phyloP scores from a whole-genome alignment of 2,329 filamentous ascomycete genomes.

The Dothistroma pini region DNA sequence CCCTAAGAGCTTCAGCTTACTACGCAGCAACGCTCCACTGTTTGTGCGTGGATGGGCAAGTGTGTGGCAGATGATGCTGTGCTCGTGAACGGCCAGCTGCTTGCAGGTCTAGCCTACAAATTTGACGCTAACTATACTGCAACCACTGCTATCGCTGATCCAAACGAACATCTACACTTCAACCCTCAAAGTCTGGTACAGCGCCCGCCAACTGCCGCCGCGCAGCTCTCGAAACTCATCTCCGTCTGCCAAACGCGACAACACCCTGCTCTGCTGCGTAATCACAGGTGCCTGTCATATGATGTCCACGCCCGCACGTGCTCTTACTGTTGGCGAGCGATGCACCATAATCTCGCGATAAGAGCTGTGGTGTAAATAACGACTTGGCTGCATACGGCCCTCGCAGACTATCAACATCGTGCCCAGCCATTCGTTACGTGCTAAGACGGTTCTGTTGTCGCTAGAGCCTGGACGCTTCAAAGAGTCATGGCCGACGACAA shows the following conservation, averaged over 20 bases:
- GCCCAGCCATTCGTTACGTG: constrained; percentile 4
- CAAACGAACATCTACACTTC: neutral
- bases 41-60: neutral
- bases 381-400: constrained; percentile 6
- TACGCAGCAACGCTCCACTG: neutral
- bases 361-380: neutral
- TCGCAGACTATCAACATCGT: constrained; percentile 10
- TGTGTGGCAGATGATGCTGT: constrained; percentile 1
- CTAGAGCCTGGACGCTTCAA: constrained; percentile 10
- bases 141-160: neutral
- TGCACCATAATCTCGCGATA: constrained; percentile 4
- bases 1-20: neutral
- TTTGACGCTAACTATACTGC: neutral
- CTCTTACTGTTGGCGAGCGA: neutral
- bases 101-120: neutral
- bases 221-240: neutral
- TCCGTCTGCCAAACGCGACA: neutral
- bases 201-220: neutral
- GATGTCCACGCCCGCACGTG: constrained; percentile 3
- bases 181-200: neutral
- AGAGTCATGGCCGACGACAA: constrained; percentile 19
- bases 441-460: constrained; percentile 10
- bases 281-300: neutral
- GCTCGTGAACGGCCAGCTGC: neutral
- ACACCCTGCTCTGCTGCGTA: neutral